phyloP scores from a whole-genome alignment of 2,329 filamentous ascomycete genomes.

The Dothiorella sarmentorum region DNA sequence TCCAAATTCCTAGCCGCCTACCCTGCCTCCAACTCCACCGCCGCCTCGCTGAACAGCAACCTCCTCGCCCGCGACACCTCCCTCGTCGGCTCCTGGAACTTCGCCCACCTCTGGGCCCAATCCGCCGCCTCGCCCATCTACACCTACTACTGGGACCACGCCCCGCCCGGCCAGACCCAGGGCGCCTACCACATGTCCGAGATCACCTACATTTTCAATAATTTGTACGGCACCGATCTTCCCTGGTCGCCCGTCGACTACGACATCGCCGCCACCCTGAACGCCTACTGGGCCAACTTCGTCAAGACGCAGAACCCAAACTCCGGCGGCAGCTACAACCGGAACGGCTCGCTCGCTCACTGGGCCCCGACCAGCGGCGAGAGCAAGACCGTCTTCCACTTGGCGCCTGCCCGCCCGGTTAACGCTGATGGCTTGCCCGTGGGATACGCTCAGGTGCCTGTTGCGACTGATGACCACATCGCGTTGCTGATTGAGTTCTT shows the following conservation, averaged over 20 bases:
- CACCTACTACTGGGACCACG: slow-evolving; percentile 39
- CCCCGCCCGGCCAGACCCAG: slow-evolving; percentile 34
- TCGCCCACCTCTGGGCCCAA: slow-evolving; percentile 24
- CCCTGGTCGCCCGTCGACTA: slow-evolving; percentile 31
- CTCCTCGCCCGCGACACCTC: slow-evolving; percentile 26
- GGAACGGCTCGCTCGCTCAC: background rate
- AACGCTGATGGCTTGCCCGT: background rate
- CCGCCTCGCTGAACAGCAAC: slow-evolving; percentile 24
- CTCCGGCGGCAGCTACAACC: background rate
- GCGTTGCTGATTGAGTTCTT: background rate
- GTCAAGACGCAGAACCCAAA: slow-evolving; percentile 30
- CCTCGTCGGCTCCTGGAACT: slow-evolving; percentile 27
- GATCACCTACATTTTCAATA: slow-evolving; percentile 39
- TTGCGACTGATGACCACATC: background rate
- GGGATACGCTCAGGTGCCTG: background rate
- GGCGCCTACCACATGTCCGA: slow-evolving; percentile 40
- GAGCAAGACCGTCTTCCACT: background rate
- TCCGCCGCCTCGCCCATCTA: slow-evolving; percentile 26
- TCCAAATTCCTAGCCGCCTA: slow-evolving; percentile 23
- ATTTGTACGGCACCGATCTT: slow-evolving; percentile 32
- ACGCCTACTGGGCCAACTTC: slow-evolving; percentile 37
- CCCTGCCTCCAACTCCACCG: slow-evolving; percentile 22
- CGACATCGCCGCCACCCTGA: slow-evolving; percentile 31
- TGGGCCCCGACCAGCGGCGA: background rate
- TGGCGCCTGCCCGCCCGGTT: background rate